These are phyloP conservation scores for Camelina sativa DNA, from an alignment of 345 rosid genomes.

Conservation along the genomic window DNA sequence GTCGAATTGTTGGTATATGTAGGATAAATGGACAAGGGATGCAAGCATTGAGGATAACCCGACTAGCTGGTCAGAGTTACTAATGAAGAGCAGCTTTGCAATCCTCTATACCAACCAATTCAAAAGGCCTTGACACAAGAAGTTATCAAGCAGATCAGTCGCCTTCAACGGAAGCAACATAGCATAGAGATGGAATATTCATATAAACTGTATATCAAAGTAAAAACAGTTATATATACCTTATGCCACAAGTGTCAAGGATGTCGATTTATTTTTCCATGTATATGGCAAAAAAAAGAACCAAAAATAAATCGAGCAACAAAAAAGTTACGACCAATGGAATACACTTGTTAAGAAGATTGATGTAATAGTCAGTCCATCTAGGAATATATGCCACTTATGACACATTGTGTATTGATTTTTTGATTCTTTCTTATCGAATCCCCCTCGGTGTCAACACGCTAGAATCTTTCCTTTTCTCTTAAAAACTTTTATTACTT, in stretches of 20 bases:
- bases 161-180: conserved; percentile 5
- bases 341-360: conserved; percentile 23
- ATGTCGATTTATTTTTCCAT: background rate
- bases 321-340: conserved; percentile 26
- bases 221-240: background rate
- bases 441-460: conserved; percentile 47
- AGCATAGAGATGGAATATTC: conserved; percentile 32
- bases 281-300: background rate
- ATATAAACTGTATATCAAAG: background rate
- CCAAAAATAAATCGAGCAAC: background rate
- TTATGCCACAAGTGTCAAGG: background rate
- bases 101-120: no score
- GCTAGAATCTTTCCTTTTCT: conserved; percentile 42
- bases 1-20: no score
- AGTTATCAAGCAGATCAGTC: no score
- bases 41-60: no score
- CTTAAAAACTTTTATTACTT: background rate
- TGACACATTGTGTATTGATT: conserved; percentile 44
- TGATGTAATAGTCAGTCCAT: conserved; percentile 40
- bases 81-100: no score
- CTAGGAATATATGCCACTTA: conserved; percentile 41
- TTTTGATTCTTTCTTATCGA: conserved; percentile 58
- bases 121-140: no score
- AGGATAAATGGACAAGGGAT: no score
- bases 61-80: no score